Evolutionary conservation across 2,329 filamentous ascomycete genomes (phyloP).

Genomic region (Exophiala sp.): DNA sequence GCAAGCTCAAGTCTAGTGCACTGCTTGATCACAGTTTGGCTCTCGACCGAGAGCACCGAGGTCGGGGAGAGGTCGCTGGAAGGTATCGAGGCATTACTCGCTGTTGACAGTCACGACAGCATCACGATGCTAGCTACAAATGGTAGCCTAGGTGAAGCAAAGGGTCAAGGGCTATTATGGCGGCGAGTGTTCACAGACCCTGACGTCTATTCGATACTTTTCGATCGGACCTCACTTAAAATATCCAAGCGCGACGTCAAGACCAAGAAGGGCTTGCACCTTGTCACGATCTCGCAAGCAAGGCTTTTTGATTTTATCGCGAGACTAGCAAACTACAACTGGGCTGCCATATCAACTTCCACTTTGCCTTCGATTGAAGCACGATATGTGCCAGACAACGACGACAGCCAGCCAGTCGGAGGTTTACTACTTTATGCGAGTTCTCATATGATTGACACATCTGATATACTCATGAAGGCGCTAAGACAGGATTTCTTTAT

Average conservation of each 20-base stretch:
- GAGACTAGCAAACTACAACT: conserved; percentile 52
- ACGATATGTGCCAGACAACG: conserved; percentile 31
- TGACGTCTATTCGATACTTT: conserved; percentile 56
- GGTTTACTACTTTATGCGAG: conserved; percentile 26
- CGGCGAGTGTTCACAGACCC: conserved; percentile 59
- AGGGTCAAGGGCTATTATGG: conserved; percentile 57
- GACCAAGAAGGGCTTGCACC: conserved; percentile 42
- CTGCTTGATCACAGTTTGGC: conserved; percentile 57
- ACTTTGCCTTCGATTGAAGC: conserved; percentile 53
- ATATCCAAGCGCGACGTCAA: conserved; percentile 44
- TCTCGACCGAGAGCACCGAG: conserved; percentile 54
- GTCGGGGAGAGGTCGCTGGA: conserved; percentile 54
- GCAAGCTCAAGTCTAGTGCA: conserved; percentile 53
- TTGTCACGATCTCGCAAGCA: conserved; percentile 57
- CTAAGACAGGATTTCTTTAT: conserved; percentile 28
- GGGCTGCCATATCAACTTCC: conserved; percentile 50
- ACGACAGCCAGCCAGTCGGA: conserved; percentile 18
- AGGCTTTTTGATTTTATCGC: conserved; percentile 58
- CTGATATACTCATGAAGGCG: conserved; percentile 28
- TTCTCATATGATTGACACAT: conserved; percentile 26
- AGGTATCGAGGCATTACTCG: conserved; percentile 52
- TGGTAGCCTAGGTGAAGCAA: conserved; percentile 30
- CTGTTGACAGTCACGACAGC: conserved; percentile 44
- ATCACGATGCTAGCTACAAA: conserved; percentile 27
- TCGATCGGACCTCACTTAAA: conserved; percentile 39